phyloP scores from a whole-genome alignment of 352 stramenopile genomes.

The Pythium graminicola region DNA sequence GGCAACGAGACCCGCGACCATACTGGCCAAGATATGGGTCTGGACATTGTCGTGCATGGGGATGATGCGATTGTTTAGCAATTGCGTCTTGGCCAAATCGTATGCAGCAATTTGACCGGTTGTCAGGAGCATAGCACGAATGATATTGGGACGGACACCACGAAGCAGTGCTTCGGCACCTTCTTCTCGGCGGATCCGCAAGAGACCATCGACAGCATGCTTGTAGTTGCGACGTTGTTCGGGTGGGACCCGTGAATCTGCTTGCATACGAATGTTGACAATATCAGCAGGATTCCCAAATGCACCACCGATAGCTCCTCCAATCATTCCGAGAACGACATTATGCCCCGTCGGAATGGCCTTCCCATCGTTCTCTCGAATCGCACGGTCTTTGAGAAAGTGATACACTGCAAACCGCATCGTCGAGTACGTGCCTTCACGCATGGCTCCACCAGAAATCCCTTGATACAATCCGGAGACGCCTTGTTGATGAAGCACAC shows the following conservation, averaged over 20 bases:
- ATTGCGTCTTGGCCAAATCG: constrained; percentile 55
- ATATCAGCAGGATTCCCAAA: constrained; percentile 75
- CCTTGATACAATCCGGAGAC: constrained; percentile 69
- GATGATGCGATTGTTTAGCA: constrained; percentile 43
- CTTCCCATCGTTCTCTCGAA: constrained; percentile 55
- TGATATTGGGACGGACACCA: constrained; percentile 76
- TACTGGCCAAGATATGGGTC: constrained; percentile 67
- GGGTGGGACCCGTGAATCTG: constrained; percentile 51
- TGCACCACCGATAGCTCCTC: constrained; percentile 56
- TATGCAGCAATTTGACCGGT: constrained; percentile 82
- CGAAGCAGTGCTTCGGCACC: constrained; percentile 53
- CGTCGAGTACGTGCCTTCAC: constrained; percentile 79
- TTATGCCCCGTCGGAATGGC: constrained; percentile 68
- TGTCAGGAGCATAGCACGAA: constrained; percentile 77
- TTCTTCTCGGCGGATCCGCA: constrained; percentile 62
- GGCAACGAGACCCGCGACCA: constrained; percentile 70
- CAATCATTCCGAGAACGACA: constrained; percentile 57
- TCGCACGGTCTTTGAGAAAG: constrained; percentile 69
- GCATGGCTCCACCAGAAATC: constrained; percentile 71
- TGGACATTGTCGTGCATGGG: constrained; percentile 54
- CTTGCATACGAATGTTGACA: constrained; percentile 83
- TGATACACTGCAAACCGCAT: constrained; percentile 83
- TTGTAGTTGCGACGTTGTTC: constrained; percentile 77
- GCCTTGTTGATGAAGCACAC: constrained; percentile 60
- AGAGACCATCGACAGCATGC: constrained; percentile 64